These are phyloP conservation scores for Hibiscus trionum DNA, from an alignment of 345 rosid genomes.

Conservation along the genomic window DNA sequence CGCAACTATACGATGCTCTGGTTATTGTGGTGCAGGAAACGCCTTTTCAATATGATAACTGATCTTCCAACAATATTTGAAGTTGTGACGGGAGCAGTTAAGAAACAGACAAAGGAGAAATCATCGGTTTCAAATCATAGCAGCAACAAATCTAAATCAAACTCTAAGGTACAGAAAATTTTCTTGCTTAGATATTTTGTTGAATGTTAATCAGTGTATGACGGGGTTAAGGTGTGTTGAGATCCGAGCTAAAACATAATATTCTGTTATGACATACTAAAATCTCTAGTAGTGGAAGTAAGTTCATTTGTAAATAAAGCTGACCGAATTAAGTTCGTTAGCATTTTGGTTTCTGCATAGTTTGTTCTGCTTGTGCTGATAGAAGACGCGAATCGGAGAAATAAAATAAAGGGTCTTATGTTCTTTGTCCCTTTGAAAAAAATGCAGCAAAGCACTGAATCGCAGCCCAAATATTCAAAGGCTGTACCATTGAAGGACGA, in stretches of 20 bases:
- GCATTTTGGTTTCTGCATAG: not conserved
- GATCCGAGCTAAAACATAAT: not conserved
- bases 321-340: not conserved
- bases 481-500: constrained; percentile 33
- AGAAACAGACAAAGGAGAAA: constrained; percentile 62
- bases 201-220: not conserved
- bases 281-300: not conserved
- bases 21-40: constrained; percentile 48
- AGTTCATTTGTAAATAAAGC: not conserved
- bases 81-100: constrained; percentile 55
- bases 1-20: constrained; percentile 4
- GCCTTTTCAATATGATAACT: constrained; percentile 74
- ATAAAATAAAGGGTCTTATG: not conserved
- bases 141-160: constrained; percentile 65
- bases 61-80: constrained; percentile 82
- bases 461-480: constrained; percentile 41
- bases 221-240: not conserved
- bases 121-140: constrained; percentile 57
- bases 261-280: not conserved
- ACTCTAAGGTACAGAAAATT: constrained; percentile 44
- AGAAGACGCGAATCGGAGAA: not conserved
- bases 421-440: not conserved
- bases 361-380: not conserved
- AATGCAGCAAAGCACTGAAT: constrained; percentile 39
- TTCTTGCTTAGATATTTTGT: not conserved